Evolutionary conservation across 2,329 filamentous ascomycete species (phyloP).

Genomic region (Malbranchea zuffiana): DNA sequence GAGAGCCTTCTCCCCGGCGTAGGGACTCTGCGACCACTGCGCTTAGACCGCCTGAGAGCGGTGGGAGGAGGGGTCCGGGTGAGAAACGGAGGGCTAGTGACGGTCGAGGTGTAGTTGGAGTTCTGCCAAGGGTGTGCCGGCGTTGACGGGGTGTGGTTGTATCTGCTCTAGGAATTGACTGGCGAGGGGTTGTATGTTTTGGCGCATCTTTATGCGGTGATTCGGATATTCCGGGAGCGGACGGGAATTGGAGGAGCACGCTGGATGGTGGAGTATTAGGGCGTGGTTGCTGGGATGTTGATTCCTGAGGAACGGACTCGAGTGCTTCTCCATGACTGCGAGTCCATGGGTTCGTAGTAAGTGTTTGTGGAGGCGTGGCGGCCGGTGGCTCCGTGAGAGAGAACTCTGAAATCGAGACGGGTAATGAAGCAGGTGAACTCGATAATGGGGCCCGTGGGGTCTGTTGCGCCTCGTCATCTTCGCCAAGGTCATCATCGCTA

Average conservation of each 20-base stretch:
- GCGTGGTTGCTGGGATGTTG: not conserved
- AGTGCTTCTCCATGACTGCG: conserved; percentile 3
- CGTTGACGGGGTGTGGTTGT: conserved; percentile 15
- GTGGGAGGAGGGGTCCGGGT: conserved; percentile 48
- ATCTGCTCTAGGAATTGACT: conserved; percentile 14
- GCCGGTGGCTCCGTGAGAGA: conserved; percentile 19
- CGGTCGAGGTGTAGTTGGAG: conserved; percentile 32
- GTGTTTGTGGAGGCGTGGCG: conserved; percentile 24
- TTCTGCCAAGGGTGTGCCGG: conserved; percentile 25
- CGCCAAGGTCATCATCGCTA: conserved; percentile 20
- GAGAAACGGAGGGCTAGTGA: conserved; percentile 44
- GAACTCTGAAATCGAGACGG: conserved; percentile 25
- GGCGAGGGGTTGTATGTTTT: conserved; percentile 14
- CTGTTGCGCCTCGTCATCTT: conserved; percentile 24
- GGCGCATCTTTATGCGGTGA: conserved; percentile 11
- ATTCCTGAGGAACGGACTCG: not conserved
- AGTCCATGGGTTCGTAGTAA: conserved; percentile 31
- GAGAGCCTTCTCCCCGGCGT: conserved; percentile 43
- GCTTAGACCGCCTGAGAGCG: conserved; percentile 49
- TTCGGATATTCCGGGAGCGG: conserved; percentile 28
- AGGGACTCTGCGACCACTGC: conserved; percentile 56
- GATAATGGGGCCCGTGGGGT: conserved; percentile 27
- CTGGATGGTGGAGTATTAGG: conserved; percentile 24
- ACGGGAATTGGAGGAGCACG: conserved; percentile 30
- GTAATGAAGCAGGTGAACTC: conserved; percentile 24